phyloP scores from a whole-genome alignment of 2,329 filamentous ascomycete genomes.

The Trichoderma sp. region DNA sequence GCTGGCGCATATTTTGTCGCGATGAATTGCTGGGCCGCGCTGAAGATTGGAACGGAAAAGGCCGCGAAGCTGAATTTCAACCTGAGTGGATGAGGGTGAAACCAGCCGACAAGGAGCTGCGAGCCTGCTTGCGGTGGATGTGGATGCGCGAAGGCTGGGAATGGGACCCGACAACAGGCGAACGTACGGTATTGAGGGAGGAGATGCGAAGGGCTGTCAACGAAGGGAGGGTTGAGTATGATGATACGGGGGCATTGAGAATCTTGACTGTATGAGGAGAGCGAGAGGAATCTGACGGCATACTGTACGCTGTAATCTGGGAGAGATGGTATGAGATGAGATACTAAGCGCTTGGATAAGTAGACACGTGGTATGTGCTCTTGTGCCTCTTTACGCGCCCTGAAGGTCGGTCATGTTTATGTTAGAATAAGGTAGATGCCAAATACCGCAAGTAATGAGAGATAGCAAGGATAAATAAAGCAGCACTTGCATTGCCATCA shows the following conservation, averaged over 20 bases:
- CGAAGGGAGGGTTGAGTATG: constrained; percentile 56
- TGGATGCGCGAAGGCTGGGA: constrained; percentile 84
- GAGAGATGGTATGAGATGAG: not conserved
- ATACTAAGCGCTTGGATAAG: not conserved
- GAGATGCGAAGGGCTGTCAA: constrained; percentile 57
- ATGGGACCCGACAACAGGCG: constrained; percentile 73
- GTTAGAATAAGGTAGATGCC: not conserved
- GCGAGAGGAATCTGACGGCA: not conserved
- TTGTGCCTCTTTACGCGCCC: not conserved
- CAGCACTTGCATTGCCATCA: not conserved
- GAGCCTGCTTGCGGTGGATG: constrained; percentile 84
- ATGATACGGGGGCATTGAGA: constrained; percentile 47
- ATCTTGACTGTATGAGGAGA: constrained; percentile 35
- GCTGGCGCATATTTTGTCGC: constrained; percentile 90
- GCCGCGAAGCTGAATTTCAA: constrained; percentile 57
- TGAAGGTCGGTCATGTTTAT: not conserved
- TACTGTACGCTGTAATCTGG: not conserved
- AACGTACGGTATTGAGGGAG: constrained; percentile 51
- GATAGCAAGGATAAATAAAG: not conserved
- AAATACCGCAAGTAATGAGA: not conserved
- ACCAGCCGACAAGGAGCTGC: constrained; percentile 83
- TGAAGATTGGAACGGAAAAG: constrained; percentile 62
- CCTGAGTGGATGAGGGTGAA: constrained; percentile 89
- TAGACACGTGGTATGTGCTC: not conserved
- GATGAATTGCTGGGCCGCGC: constrained; percentile 69